Conservation (phyloP, 176 grass and related monocot species). For the Ampelocalamus luodianensis region DNA sequence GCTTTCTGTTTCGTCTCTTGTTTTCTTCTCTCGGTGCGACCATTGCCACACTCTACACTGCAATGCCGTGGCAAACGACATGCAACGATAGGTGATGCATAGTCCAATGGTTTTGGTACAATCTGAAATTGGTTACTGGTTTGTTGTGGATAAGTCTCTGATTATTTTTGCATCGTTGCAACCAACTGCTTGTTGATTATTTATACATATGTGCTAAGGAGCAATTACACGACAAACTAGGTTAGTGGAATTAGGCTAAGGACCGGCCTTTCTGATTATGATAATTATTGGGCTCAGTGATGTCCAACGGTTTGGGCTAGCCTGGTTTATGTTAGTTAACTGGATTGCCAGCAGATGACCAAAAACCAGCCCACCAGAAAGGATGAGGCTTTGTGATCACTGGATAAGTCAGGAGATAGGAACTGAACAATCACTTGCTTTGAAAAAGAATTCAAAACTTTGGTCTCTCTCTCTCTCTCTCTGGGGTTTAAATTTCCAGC, state of each 20-base stretch:
- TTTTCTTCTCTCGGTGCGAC: not conserved
- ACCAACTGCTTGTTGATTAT: not conserved
- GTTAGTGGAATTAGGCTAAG: not conserved
- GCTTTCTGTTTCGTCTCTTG: not conserved
- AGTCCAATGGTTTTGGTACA: not conserved
- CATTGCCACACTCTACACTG: not conserved
- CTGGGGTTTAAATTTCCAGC: not conserved
- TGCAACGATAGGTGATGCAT: not conserved
- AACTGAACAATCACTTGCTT: not conserved
- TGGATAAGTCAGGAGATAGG: slow-evolving; percentile 4
- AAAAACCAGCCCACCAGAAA: not conserved
- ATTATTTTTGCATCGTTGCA: not conserved
- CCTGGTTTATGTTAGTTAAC: not conserved
- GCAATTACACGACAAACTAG: not conserved
- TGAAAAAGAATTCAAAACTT: not conserved
- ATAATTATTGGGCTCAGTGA: not conserved
- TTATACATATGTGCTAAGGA: not conserved
- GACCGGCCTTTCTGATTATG: not conserved
- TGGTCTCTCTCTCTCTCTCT: not conserved
- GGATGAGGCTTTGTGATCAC: not conserved
- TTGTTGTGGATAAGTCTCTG: not conserved
- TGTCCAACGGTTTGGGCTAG: not conserved
- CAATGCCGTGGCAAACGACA: not conserved
- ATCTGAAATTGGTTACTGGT: not conserved
- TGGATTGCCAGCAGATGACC: not conserved